Evolutionary conservation across 805 yeast species (phyloP), one percentile per base, ranked within the genome.

Genomic region (Candida corydali): DNA sequence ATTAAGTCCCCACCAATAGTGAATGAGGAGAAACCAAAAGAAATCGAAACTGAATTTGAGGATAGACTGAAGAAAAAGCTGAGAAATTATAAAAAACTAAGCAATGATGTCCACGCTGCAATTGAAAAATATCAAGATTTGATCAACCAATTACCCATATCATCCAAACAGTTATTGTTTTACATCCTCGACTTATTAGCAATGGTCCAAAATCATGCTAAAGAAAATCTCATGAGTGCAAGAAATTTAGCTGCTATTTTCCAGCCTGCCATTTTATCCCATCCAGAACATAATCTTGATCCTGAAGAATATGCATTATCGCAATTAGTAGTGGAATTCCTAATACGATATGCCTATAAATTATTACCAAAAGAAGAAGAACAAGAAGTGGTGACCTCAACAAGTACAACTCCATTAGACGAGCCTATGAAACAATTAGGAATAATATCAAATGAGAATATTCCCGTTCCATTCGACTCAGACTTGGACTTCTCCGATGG

Each of bases 211-310:
- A 77, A 82, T 41, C 81, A 84, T 51, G 73, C 94, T 11, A 76
- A 75, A 34, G 76, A 76, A 41, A 93, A 89, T 56, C 67, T 86
- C 45, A 93, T 93, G 99, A 80, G 96, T 2, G 86, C 95, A 1
- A 76, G 87, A 49, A 93, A 93, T 55, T 66, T 93, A 45, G 95
- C 98, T 1, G 96, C 98, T 2, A 86, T 93, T 39, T 93, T 93
- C 65, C 98, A 93, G 63, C 98, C 98, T 3, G 85, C 96, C n/a
- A 79, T 93, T 12, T 67, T 93, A 36, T 84, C 95, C 8, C 98
- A 91, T 57, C 95, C 96, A 4, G 75, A 73, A 46, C 97, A 93
- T 57, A 96, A 89, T 54, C 77, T 91, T 80, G 77, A 82, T 28
- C 97, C 97, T 1, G 86, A 80, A 22, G 97, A 93, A 59, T 89